Evolutionary conservation across 2,329 filamentous ascomycete species (phyloP).

Genomic region (Stemphylium beticola): DNA sequence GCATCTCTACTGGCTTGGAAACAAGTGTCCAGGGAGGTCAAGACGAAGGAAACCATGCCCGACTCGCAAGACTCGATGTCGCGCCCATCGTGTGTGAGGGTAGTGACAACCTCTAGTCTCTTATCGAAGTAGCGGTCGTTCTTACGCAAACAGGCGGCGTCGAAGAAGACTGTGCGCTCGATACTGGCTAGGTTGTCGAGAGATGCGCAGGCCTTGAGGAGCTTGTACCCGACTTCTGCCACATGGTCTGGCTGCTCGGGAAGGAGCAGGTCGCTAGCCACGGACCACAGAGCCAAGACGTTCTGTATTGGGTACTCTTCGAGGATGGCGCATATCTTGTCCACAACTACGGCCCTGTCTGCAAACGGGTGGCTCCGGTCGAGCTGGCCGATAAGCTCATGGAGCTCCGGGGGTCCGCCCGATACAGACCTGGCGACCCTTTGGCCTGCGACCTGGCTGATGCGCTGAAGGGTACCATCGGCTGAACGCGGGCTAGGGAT

Average conservation of each 20-base stretch:
- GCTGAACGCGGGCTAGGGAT: slow-evolving; percentile 30
- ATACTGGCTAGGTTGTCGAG: slow-evolving; percentile 42
- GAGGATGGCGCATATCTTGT: slow-evolving; percentile 44
- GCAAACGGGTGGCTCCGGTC: slow-evolving; percentile 30
- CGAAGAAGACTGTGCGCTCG: slow-evolving; percentile 50
- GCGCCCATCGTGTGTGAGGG: slow-evolving; percentile 47
- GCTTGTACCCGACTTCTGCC: slow-evolving; percentile 41
- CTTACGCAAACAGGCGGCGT: slow-evolving; percentile 39
- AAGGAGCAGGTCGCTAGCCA: slow-evolving; percentile 47
- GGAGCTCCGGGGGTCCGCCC: slow-evolving; percentile 48
- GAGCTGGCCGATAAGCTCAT: slow-evolving; percentile 41
- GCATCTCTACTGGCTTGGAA: slow-evolving; percentile 43
- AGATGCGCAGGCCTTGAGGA: slow-evolving; percentile 44
- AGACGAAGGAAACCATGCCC: slow-evolving; percentile 42
- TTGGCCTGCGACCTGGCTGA: slow-evolving; percentile 30
- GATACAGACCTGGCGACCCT: slow-evolving; percentile 28
- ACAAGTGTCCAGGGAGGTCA: slow-evolving; percentile 40
- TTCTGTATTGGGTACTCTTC: slow-evolving; percentile 46
- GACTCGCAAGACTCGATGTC: slow-evolving; percentile 49
- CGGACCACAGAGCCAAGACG: slow-evolving; percentile 46
- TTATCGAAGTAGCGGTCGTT: slow-evolving; percentile 39
- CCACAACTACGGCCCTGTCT: slow-evolving; percentile 40
- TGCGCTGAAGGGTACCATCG: slow-evolving; percentile 38
- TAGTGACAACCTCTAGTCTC: slow-evolving; percentile 44
- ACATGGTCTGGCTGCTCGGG: slow-evolving; percentile 43